Percentiles rank a stretch among this genome's conserved stretches.
phyloP scores from a whole-genome alignment of 495 filamentous ascomycete genomes.

The Podospora sp. region DNA sequence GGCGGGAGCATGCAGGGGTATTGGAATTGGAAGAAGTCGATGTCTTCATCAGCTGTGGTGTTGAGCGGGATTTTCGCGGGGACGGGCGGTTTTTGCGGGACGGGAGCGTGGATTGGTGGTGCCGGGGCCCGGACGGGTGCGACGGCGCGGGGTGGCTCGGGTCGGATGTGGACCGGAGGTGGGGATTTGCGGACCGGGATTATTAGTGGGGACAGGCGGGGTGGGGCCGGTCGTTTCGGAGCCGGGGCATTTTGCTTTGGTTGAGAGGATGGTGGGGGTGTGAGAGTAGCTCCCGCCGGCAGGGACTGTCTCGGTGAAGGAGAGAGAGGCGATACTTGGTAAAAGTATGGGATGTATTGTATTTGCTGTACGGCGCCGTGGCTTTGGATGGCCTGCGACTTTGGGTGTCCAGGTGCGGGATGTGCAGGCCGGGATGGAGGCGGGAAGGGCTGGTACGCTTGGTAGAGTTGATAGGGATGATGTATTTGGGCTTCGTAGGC shows the following conservation, averaged over 20 bases:
- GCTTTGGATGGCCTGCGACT: not conserved
- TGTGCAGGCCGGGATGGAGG: conserved; percentile 1
- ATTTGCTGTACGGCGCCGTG: not conserved
- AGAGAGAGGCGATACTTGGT: not conserved
- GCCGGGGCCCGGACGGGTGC: not conserved
- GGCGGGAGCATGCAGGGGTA: conserved; percentile 28
- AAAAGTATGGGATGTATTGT: not conserved
- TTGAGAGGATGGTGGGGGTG: not conserved
- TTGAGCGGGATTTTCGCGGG: not conserved
- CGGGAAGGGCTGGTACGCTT: not conserved
- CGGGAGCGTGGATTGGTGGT: not conserved
- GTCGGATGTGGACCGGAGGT: conserved; percentile 8
- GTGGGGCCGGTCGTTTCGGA: not conserved
- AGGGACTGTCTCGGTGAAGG: not conserved
- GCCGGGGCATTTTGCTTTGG: not conserved
- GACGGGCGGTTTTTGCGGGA: conserved; percentile 6
- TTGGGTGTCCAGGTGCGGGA: not conserved
- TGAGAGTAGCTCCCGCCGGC: not conserved
- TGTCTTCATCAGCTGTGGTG: not conserved
- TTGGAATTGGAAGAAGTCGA: conserved; percentile 26
- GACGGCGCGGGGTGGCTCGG: not conserved
- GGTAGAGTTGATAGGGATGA: not conserved
- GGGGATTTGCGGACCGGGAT: conserved; percentile 8
- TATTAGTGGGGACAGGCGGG: conserved; percentile 10
- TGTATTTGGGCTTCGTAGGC: not conserved